Conservation (phyloP, 371 early-diverging fungal genomes). For the Zychaea mexicana region DNA sequence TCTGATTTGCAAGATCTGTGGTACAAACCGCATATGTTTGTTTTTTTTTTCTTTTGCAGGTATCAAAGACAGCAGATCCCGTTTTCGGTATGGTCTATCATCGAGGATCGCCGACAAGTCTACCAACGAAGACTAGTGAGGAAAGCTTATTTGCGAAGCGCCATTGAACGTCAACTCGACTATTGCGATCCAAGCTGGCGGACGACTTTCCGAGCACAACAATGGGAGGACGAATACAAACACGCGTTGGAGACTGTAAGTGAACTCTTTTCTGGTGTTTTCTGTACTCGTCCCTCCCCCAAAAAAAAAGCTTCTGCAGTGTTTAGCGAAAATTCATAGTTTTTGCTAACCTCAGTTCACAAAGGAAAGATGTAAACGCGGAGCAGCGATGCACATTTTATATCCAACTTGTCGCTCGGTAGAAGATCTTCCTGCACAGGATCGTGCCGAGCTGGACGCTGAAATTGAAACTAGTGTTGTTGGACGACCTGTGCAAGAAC, state of each 20-base stretch:
- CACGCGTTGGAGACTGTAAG: slow-evolving; percentile 23
- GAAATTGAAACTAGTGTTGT: slow-evolving; percentile 6
- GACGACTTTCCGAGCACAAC: slow-evolving; percentile 8
- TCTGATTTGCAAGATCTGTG: not conserved
- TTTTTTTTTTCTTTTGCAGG: slow-evolving; percentile 3
- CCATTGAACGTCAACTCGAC: slow-evolving; percentile 25
- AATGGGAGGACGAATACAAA: slow-evolving; percentile 32
- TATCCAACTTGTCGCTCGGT: slow-evolving; percentile 11
- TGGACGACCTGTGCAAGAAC: slow-evolving; percentile 12
- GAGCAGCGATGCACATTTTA: slow-evolving; percentile 5
- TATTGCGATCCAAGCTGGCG: slow-evolving; percentile 19
- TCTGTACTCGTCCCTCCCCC: too few relatives aligned
- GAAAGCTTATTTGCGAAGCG: slow-evolving; percentile 13
- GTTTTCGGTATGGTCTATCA: slow-evolving; percentile 26
- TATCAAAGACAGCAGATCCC: slow-evolving; percentile 22
- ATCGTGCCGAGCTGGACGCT: slow-evolving; percentile 10
- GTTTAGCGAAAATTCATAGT: not conserved
- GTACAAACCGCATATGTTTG: not conserved
- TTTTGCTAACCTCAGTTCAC: slow-evolving; percentile 5
- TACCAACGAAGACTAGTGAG: slow-evolving; percentile 18
- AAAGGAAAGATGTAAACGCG: slow-evolving; percentile 17
- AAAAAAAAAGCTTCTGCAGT: too few relatives aligned
- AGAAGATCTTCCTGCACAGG: slow-evolving; percentile 20
- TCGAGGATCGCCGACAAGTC: slow-evolving; percentile 24
- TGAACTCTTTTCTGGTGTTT: not conserved